Base-by-base conservation (phyloP, 768 basidiomycete species). In the Nevesoporus exiguus region DNA sequence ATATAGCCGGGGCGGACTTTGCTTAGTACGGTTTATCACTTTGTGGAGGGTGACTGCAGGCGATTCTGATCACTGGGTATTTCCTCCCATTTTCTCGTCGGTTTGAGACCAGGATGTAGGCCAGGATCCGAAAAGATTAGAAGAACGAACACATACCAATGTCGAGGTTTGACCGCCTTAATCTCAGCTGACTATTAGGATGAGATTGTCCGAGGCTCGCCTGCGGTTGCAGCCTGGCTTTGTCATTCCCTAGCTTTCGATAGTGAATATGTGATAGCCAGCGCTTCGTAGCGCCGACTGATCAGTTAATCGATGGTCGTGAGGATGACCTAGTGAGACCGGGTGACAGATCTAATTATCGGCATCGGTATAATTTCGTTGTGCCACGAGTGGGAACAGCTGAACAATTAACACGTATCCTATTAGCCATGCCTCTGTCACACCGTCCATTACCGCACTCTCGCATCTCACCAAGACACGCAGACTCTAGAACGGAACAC, bases 361-460 rank as follows among this genome's bases (percentile, higher is more conserved):
- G 48, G 43, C 36, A 50, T 29, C 27, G 59, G 56, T 40, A 24
- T 47, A 52, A 52, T 60, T 59, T 65, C 21, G 15, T 19, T 51
- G 22, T 36, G 49, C 51, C 64, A 63, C 41, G 52, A 57, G 64
- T 60, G 63, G 61, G 64, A 65, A 65, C 46, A 22, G 41, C 34
- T 43, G 45, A 31, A 45, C 42, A 44, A 39, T 49, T 49, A 45
- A 51, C 63, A 56, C 54, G 43, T 51, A 24, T n/a, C n/a, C n/a
- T n/a, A n/a, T n/a, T n/a, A n/a, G 44, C 22, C 56, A 31, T 37
- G 46, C 41, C 39, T 64, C 43, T 47, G 46, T 46, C 54, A 61
- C 63, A 55, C 55, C 15, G 25, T 37, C 63, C 58, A 57, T 19
- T 21, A 52, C 54, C 39, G 40, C 29, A 31, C 49, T 47, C 49